Conservation (phyloP, 2,329 filamentous ascomycete genomes). For the Cercospora berteroae region DNA sequence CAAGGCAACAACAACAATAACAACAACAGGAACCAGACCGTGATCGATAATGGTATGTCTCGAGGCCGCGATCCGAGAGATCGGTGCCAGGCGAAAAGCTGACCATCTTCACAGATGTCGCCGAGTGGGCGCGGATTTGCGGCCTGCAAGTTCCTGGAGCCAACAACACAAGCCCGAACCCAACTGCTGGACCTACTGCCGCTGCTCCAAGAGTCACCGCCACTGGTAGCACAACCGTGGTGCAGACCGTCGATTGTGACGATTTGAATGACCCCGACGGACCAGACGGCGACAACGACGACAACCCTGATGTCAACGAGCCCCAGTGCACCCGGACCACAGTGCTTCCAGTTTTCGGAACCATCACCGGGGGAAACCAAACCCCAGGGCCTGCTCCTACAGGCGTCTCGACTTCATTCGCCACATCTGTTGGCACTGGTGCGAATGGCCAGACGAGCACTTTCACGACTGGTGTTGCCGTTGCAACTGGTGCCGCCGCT, state of each 20-base stretch:
- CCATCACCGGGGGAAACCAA: neutral
- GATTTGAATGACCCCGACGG: neutral
- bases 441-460: neutral
- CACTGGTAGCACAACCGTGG: neutral
- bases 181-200: neutral
- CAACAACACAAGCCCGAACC: neutral
- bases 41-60: neutral
- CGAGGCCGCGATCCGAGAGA: neutral
- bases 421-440: neutral
- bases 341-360: neutral
- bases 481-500: neutral
- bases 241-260: slow-evolving; percentile 2
- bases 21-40: neutral
- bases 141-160: neutral
- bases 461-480: neutral
- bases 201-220: neutral
- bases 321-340: slow-evolving; percentile 8
- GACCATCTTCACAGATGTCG: slow-evolving; percentile 2
- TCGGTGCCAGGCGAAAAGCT: too few relatives aligned
- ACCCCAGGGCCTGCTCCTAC: neutral
- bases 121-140: slow-evolving; percentile 3
- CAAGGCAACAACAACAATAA: neutral
- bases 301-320: neutral
- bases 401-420: slow-evolving; percentile 1
- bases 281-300: neutral